Evolutionary conservation across 345 rosid species (phyloP).

Genomic region (Salix brachista): DNA sequence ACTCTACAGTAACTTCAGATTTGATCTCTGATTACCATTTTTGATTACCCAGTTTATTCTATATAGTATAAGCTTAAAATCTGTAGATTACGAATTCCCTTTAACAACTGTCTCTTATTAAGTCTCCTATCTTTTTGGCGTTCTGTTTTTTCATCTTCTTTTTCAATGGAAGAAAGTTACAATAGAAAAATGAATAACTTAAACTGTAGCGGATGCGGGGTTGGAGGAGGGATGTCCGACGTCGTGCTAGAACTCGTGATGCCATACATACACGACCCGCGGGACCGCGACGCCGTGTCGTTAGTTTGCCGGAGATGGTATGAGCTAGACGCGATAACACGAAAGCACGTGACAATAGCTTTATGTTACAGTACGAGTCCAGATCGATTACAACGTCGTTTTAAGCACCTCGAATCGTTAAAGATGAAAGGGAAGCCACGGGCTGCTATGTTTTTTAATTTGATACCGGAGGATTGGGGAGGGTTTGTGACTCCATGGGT

Average conservation of each 20-base stretch:
- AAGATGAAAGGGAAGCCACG: slow-evolving; percentile 84
- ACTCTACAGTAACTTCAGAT: too few species aligned
- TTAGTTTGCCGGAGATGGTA: slow-evolving; percentile 72
- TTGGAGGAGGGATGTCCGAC: slow-evolving; percentile 35
- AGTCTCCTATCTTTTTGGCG: neutral
- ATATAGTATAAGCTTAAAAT: neutral
- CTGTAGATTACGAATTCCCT: neutral
- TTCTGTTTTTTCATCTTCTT: neutral
- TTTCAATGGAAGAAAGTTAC: slow-evolving; percentile 31
- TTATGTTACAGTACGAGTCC: slow-evolving; percentile 73
- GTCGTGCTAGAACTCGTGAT: slow-evolving; percentile 58
- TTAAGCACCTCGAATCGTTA: slow-evolving; percentile 63
- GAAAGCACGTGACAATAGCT: slow-evolving; percentile 85
- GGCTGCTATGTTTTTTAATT: slow-evolving; percentile 81
- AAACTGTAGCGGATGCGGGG: neutral
- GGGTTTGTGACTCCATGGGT: slow-evolving; percentile 81
- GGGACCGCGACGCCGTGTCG: slow-evolving; percentile 74
- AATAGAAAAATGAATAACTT: slow-evolving; percentile 23
- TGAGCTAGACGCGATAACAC: slow-evolving; percentile 65
- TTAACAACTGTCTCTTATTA: too few species aligned
- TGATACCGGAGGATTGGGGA: slow-evolving; percentile 95
- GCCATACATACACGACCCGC: slow-evolving; percentile 62
- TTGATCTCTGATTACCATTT: neutral
- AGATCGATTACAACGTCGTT: slow-evolving; percentile 57
- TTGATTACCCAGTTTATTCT: too few species aligned